Conservation (phyloP, 2,329 filamentous ascomycete species). For the Pyrenochaeta sp. region DNA sequence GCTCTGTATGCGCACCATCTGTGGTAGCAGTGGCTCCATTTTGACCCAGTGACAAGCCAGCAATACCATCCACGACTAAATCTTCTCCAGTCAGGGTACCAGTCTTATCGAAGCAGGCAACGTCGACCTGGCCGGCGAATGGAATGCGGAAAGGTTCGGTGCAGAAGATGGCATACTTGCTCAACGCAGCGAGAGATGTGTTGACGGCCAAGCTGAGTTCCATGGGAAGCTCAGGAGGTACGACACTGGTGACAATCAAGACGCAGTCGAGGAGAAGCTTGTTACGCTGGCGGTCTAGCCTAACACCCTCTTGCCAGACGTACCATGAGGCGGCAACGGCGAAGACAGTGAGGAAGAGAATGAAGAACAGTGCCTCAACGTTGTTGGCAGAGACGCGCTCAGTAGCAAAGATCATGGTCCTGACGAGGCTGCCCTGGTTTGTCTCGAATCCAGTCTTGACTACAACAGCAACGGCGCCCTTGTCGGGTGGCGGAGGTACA, state of each 20-base stretch:
- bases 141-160: slow-evolving; percentile 99
- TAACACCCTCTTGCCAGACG: slow-evolving; percentile 96
- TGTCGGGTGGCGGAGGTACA: slow-evolving; percentile 85
- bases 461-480: slow-evolving; percentile 91
- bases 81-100: slow-evolving; percentile 97
- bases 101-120: slow-evolving; percentile 99
- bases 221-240: slow-evolving; percentile 98
- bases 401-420: slow-evolving; percentile 99
- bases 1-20: slow-evolving; percentile 83
- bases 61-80: slow-evolving; percentile 95
- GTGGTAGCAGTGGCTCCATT: slow-evolving; percentile 72
- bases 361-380: slow-evolving; percentile 94
- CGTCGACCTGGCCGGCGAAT: slow-evolving; percentile 91
- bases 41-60: slow-evolving; percentile 80
- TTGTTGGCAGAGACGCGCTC: slow-evolving; percentile 99
- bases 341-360: slow-evolving; percentile 94
- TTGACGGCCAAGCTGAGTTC: slow-evolving; percentile 97
- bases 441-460: slow-evolving; percentile 99
- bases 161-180: slow-evolving; percentile 97
- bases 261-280: slow-evolving; percentile 97
- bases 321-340: slow-evolving; percentile 98
- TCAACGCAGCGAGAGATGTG: slow-evolving; percentile 92
- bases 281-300: slow-evolving; percentile 92
- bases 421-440: slow-evolving; percentile 94
- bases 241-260: slow-evolving; percentile 96